phyloP scores from a whole-genome alignment of 179 eudicot genomes.

The Heliamphora pulchella region DNA sequence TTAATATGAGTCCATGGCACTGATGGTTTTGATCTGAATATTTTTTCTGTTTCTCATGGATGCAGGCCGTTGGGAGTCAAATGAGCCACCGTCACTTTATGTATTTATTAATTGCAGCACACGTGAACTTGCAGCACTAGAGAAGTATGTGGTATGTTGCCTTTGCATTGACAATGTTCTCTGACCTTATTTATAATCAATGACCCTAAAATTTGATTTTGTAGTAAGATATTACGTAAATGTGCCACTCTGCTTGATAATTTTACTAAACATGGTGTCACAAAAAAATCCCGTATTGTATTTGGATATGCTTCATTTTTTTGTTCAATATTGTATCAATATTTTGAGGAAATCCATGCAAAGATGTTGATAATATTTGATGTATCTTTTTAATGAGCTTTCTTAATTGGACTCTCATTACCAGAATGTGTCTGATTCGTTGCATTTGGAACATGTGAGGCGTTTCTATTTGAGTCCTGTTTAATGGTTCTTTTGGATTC shows the following conservation, averaged over 20 bases:
- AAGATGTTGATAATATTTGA: not conserved
- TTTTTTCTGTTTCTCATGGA: conserved; percentile 9
- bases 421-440: too few species aligned
- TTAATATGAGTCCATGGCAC: not conserved
- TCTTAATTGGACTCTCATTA: not conserved
- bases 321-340: not conserved
- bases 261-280: not conserved
- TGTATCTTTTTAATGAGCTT: not conserved
- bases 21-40: conserved; percentile 5
- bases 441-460: not conserved
- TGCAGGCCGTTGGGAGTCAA: conserved; percentile 89
- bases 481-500: not conserved
- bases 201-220: not conserved
- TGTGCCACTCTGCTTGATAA: not conserved
- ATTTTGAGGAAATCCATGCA: not conserved
- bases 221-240: not conserved
- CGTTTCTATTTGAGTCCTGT: not conserved
- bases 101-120: conserved; percentile 83
- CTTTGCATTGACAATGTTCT: conserved; percentile 15
- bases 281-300: not conserved
- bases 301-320: not conserved
- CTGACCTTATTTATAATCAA: not conserved
- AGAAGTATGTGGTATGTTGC: conserved; percentile 92
- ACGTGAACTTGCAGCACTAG: conserved; percentile 73
- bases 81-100: conserved; percentile 69